Conservation (phyloP, 176 grass and related monocot genomes). For the Cymbopogon citratus region DNA sequence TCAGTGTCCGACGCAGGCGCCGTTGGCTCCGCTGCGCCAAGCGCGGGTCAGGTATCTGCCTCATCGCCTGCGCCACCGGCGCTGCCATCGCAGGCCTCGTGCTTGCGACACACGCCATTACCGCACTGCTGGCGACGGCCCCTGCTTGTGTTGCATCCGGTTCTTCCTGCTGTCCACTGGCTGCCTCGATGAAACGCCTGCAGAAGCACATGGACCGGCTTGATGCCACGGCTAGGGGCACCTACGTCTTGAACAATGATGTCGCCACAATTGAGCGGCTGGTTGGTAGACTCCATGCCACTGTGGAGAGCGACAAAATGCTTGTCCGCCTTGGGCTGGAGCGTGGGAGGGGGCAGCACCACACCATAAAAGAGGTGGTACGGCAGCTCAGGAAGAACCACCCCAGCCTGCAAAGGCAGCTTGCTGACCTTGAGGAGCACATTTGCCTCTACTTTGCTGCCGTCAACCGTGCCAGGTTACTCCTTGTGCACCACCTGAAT, state of each 20-base stretch:
- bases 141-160: conserved; percentile 17
- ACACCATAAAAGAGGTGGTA: conserved; percentile 85
- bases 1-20: conserved; percentile 51
- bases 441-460: conserved; percentile 80
- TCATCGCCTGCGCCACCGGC: conserved; percentile 43
- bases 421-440: conserved; percentile 74
- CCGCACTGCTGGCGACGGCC: conserved; percentile 19
- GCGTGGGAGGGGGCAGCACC: conserved; percentile 56
- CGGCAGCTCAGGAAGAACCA: conserved; percentile 69
- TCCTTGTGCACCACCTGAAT: conserved; percentile 66
- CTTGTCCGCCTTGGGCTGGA: conserved; percentile 71
- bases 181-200: conserved; percentile 35
- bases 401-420: conserved; percentile 64
- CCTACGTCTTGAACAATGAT: conserved; percentile 82
- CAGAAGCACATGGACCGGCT: conserved; percentile 65
- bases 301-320: conserved; percentile 77
- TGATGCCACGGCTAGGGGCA: conserved; percentile 66
- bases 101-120: conserved; percentile 58
- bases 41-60: conserved; percentile 55
- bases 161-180: conserved; percentile 28
- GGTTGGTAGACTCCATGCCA: conserved; percentile 62
- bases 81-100: conserved; percentile 44
- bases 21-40: conserved; percentile 36
- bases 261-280: conserved; percentile 73
- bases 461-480: conserved; percentile 70